A percentile compares a stretch with the other conserved stretches of the same genome.
Evolutionary conservation across 192 early-diverging fungal species (phyloP).

Genomic region (Mortierella hygrophila): DNA sequence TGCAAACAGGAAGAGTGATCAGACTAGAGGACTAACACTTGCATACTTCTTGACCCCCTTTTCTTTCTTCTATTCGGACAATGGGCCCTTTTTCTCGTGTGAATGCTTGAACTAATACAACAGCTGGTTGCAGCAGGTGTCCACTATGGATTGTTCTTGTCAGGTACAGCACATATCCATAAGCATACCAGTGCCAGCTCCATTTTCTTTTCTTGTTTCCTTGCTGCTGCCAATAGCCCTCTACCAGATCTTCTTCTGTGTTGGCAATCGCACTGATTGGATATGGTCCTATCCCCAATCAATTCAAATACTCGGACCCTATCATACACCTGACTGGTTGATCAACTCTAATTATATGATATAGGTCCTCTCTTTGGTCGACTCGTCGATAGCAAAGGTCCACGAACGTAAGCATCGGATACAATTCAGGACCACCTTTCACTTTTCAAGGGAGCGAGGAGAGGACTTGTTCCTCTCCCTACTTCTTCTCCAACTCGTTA

Average conservation of each 20-base stretch:
- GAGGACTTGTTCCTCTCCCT: not conserved
- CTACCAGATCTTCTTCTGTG: not conserved
- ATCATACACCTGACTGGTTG: not conserved
- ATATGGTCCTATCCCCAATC: conserved; percentile 6
- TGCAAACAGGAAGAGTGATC: too few relatives aligned
- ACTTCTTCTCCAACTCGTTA: not conserved
- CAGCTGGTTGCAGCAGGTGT: conserved; percentile 47
- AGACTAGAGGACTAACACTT: not conserved
- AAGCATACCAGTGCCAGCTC: not conserved
- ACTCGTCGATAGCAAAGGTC: conserved; percentile 37
- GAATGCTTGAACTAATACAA: not conserved
- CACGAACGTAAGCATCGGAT: conserved; percentile 23
- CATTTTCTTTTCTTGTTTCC: not conserved
- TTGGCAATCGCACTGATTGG: not conserved
- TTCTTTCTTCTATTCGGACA: not conserved
- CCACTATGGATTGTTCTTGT: conserved; percentile 52
- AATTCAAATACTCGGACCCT: not conserved
- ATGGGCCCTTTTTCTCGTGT: not conserved
- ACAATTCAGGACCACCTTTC: not conserved
- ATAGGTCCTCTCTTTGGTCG: conserved; percentile 49
- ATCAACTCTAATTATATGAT: not conserved
- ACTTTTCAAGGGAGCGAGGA: not conserved
- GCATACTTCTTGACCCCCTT: not conserved
- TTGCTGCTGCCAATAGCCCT: not conserved
- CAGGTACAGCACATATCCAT: conserved; percentile 21